Base-by-base conservation (phyloP, 345 rosid species). In the Boechera stricta region DNA sequence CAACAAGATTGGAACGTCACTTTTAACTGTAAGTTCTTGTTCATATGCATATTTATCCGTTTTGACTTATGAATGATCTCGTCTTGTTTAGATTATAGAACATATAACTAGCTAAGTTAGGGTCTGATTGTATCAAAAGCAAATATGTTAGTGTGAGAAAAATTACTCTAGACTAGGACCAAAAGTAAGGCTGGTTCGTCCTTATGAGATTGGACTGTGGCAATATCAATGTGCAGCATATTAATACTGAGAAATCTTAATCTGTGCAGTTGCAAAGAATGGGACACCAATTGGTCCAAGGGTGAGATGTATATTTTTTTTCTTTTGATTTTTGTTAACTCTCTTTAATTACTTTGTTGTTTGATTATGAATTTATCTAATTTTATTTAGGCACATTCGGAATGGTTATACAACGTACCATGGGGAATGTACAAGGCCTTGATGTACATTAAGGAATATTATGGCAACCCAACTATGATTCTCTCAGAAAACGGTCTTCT, bases 341-440 rank as follows among this genome's bases (percentile, higher is more conserved):
- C 28, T 73, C 16, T 28, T 11, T 55, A 33, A n/a, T 6, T 13
- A 21, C 11, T 49, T 5, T 16, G 51, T 41, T 63, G 57, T 32
- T 5, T 39, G 55, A 21, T 38, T 15, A 36, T 13, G 36, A 65
- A 13, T 4, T 6, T 47, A 18, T 21, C 8, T 7, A 21, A 51
- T 24, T 24, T 31, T 49, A 84, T 6, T 2, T 85, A 95, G 97
- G 99, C 89, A 29, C 6, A 95, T 70, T 95, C 98, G 13, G 58
- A 81, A 49, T 95, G 99, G 98, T 89, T 95, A 42, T 95, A 95
- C 76, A 82, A 86, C 57, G 99, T 95, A 35, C 99, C 99, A 42
- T 92, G 98, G 98, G 99, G 99, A 2, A 72, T 95, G 88, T 95
- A 91, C 87, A 95, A 95, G 83, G 84, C 94, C 35, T 66, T 95